Percentiles rank a stretch among this genome's conserved stretches.
phyloP scores from a whole-genome alignment of 208 protist genomes.

The Leishmania braziliensis region DNA sequence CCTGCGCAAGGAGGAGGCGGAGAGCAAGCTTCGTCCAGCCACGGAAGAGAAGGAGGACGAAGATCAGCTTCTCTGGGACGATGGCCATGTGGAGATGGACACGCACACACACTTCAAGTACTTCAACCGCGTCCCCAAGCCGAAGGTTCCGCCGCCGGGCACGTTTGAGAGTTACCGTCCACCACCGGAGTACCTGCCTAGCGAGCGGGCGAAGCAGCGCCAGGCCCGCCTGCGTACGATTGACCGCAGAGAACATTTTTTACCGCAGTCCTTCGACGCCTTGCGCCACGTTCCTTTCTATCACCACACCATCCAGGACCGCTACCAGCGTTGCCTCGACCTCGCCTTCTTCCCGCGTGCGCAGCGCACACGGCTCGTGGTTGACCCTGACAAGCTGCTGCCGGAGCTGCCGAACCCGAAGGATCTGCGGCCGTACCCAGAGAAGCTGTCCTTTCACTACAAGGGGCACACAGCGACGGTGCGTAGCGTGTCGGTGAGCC shows the following conservation, averaged over 20 bases:
- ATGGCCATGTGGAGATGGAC: slow-evolving; percentile 87
- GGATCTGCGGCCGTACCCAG: slow-evolving; percentile 99
- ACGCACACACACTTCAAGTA: slow-evolving; percentile 89
- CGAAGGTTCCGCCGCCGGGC: slow-evolving; percentile 83
- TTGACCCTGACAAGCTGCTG: slow-evolving; percentile 96
- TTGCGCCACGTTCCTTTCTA: slow-evolving; percentile 97
- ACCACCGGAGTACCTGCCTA: slow-evolving; percentile 97
- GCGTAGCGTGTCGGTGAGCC: slow-evolving; percentile 93
- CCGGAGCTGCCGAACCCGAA: slow-evolving; percentile 97
- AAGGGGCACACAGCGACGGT: slow-evolving; percentile 96
- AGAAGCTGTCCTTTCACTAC: slow-evolving; percentile 94
- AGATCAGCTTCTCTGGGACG: slow-evolving; percentile 78
- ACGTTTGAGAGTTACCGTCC: slow-evolving; percentile 99
- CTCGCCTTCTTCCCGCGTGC: slow-evolving; percentile 97
- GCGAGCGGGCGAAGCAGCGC: slow-evolving; percentile 85
- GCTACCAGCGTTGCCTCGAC: slow-evolving; percentile 99
- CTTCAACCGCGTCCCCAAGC: slow-evolving; percentile 83
- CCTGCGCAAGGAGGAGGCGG: slow-evolving; percentile 57
- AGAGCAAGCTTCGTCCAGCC: slow-evolving; percentile 35
- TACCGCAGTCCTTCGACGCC: slow-evolving; percentile 91
- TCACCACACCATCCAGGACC: slow-evolving; percentile 95
- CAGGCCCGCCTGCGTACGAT: slow-evolving; percentile 90
- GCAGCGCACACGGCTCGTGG: slow-evolving; percentile 89
- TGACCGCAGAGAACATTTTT: slow-evolving; percentile 94
- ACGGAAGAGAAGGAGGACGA: slow-evolving; percentile 35